Percentiles rank a stretch among this genome's conserved stretches.
Conservation (phyloP, 2,329 filamentous ascomycete species). For the Emmonsiellopsis sp. region DNA sequence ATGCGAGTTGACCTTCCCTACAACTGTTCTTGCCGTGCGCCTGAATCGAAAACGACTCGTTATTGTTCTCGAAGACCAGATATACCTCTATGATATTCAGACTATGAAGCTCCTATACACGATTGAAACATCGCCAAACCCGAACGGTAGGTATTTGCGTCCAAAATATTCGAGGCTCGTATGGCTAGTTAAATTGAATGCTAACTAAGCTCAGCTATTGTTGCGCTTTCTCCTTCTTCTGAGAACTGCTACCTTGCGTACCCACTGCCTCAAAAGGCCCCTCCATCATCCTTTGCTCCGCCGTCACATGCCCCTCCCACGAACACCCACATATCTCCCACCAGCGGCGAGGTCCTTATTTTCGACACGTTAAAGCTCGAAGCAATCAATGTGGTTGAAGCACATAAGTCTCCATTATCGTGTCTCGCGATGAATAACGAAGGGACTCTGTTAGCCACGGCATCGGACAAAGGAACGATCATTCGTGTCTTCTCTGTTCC, state of each 20-base stretch:
- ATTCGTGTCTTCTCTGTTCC: constrained; percentile 93
- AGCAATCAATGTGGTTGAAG: constrained; percentile 89
- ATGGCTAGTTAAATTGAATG: neutral
- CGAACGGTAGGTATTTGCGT: constrained; percentile 45
- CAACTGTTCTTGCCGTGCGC: constrained; percentile 87
- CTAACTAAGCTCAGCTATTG: constrained; percentile 53
- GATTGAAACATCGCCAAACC: constrained; percentile 89
- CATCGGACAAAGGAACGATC: constrained; percentile 95
- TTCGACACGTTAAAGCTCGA: constrained; percentile 86
- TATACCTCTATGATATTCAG: constrained; percentile 97
- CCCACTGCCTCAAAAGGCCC: constrained; percentile 63
- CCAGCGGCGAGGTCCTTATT: constrained; percentile 83
- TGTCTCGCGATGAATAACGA: constrained; percentile 88
- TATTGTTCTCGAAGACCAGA: constrained; percentile 88
- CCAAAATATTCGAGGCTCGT: neutral
- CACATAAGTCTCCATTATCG: constrained; percentile 82
- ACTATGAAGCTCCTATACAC: constrained; percentile 94
- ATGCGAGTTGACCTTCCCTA: constrained; percentile 96
- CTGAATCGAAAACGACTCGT: constrained; percentile 90
- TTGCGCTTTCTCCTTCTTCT: constrained; percentile 83
- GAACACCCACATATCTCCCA: constrained; percentile 69
- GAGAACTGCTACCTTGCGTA: constrained; percentile 95
- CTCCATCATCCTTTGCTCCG: constrained; percentile 42
- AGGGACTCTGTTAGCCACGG: constrained; percentile 82
- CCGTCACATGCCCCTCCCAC: constrained; percentile 79